Evolutionary conservation across 116 monocot genomes (phyloP).

Genomic region (Zostera marina): DNA sequence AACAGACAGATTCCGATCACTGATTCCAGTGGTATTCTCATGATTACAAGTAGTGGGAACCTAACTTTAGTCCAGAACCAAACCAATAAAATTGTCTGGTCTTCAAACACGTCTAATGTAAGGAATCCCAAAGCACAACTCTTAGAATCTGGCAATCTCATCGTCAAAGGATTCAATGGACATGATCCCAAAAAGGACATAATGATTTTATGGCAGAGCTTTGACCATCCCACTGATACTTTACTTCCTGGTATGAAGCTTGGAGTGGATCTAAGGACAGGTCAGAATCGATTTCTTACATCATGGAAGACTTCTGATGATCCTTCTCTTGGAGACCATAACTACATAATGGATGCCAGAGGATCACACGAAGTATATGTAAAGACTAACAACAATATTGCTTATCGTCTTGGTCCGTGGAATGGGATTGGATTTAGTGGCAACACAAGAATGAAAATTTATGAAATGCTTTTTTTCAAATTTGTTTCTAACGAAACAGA

Average conservation of each 20-base stretch:
- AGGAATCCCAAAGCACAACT: slow-evolving; percentile 8
- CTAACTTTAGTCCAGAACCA: slow-evolving; percentile 9
- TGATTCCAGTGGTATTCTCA: slow-evolving; percentile 8
- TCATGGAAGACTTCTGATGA: slow-evolving; percentile 13
- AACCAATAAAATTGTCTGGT: slow-evolving; percentile 8
- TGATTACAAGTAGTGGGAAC: background rate
- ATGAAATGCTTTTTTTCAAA: background rate
- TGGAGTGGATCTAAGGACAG: slow-evolving; percentile 14
- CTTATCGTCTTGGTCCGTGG: slow-evolving; percentile 14
- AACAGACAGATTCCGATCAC: slow-evolving; percentile 24
- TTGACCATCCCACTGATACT: slow-evolving; percentile 35
- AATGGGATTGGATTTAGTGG: slow-evolving; percentile 11
- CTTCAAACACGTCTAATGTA: background rate
- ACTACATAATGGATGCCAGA: background rate
- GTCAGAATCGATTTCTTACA: slow-evolving; percentile 5
- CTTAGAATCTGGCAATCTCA: slow-evolving; percentile 24
- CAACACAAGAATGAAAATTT: background rate
- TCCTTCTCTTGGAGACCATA: slow-evolving; percentile 8
- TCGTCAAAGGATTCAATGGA: background rate
- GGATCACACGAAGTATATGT: slow-evolving; percentile 1
- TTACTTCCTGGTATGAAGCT: slow-evolving; percentile 27
- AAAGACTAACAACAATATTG: background rate
- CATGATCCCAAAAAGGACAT: background rate
- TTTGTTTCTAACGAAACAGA: background rate
- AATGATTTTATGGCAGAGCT: slow-evolving; percentile 23